Conservation (phyloP, 495 filamentous ascomycete genomes). For the Xylaria castorea region DNA sequence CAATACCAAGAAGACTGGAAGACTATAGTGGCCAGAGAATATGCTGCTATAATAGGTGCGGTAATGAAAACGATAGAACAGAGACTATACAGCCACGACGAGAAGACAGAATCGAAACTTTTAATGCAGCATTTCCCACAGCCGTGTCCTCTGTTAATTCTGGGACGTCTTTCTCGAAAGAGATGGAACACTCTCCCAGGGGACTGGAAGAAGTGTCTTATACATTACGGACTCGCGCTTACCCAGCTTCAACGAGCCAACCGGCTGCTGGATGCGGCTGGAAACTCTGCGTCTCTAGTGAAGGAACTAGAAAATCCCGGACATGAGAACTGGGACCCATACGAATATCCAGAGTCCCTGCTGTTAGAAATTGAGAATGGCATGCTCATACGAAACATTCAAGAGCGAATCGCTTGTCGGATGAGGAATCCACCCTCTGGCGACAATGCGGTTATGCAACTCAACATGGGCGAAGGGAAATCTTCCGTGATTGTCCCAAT, state of each 20-base stretch:
- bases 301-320: conserved; percentile 53
- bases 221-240: conserved; percentile 44
- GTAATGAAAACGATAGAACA: background rate
- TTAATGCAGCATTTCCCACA: conserved; percentile 29
- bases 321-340: conserved; percentile 59
- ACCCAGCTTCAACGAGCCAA: conserved; percentile 45
- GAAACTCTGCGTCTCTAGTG: conserved; percentile 37
- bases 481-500: conserved; percentile 64
- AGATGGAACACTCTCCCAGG: conserved; percentile 31
- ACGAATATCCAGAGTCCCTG: conserved; percentile 59
- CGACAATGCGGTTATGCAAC: conserved; percentile 61
- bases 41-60: background rate
- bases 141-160: conserved; percentile 42
- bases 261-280: conserved; percentile 32
- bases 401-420: conserved; percentile 61
- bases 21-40: background rate
- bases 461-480: conserved; percentile 61
- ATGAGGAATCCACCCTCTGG: conserved; percentile 56
- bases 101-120: background rate
- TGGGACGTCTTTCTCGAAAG: conserved; percentile 37
- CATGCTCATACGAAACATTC: conserved; percentile 57
- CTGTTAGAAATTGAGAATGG: conserved; percentile 64
- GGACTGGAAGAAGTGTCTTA: conserved; percentile 37
- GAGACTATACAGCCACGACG: background rate
- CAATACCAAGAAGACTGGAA: no score